Conservation (phyloP, 176 grass and related monocot species). For the Oryza nivara region DNA sequence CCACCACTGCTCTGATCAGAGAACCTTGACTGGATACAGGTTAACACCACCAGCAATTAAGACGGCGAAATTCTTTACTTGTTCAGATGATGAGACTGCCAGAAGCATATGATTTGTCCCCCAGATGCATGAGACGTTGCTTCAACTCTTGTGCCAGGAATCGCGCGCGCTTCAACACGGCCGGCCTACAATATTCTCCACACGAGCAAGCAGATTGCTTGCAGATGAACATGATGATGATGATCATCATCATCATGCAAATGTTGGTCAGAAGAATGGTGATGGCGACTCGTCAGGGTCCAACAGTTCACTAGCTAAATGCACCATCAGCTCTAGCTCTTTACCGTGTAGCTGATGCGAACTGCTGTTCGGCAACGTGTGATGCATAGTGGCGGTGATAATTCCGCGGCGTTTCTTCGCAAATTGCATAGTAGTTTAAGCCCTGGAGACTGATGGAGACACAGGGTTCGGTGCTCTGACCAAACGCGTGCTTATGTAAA, state of each 20-base stretch:
- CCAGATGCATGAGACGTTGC: constrained; percentile 17
- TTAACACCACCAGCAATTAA: background rate
- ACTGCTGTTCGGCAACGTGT: constrained; percentile 35
- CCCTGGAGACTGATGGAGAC: constrained; percentile 20
- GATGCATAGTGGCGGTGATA: constrained; percentile 47
- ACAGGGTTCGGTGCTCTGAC: constrained; percentile 14
- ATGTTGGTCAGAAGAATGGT: constrained; percentile 31
- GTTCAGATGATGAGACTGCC: constrained; percentile 9
- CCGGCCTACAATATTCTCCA: constrained; percentile 34
- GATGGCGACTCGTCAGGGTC: constrained; percentile 17
- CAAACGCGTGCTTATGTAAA: background rate
- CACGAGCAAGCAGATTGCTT: constrained; percentile 15
- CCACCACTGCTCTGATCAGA: background rate
- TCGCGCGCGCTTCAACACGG: constrained; percentile 22
- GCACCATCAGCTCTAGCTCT: background rate
- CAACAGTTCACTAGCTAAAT: background rate
- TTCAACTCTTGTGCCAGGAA: constrained; percentile 50
- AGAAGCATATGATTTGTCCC: constrained; percentile 42
- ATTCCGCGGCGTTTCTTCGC: constrained; percentile 23
- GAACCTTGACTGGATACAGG: constrained; percentile 28
- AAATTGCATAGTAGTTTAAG: background rate
- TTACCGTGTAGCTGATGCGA: constrained; percentile 43
- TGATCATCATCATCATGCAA: background rate
- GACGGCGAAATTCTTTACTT: constrained; percentile 31
- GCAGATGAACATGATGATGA: background rate